Evolutionary conservation across 441 rosid species (phyloP), one percentile per base, ranked within the genome.

Genomic region (Jatropha podagrica): DNA sequence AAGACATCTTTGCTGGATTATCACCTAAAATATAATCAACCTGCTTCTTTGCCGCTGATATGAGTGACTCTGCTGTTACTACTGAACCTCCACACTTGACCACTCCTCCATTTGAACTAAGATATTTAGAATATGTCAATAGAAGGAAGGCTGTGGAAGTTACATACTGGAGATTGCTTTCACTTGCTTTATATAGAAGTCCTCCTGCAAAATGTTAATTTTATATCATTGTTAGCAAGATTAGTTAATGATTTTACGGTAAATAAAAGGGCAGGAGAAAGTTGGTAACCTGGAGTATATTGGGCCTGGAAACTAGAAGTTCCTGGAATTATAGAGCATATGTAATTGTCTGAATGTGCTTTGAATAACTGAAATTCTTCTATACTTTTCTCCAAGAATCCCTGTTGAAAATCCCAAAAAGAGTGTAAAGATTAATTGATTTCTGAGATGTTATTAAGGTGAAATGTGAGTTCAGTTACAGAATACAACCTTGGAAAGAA

Each of bases 21-120:
- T 95, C 91, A 9, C 98, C 97, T 74, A 95, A 83, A 40, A 93
- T 79, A 78, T 94, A 92, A 77, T 94, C 97, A 61, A 87, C 97
- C 77, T 92, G 88, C 65, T 81, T 85, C 83, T 83, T 87, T 18
- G 92, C 86, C 68, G 73, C 79, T 15, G 81, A 73, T 52, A 84
- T 60, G 9, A 90, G 87, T 38, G 78, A 71, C 41, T 79, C 79
- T 44, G 94, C 62, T 0, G 77, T 82, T 71, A 90, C 40, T 0
- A 84, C 75, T 48, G 93, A 68, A 65, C 83, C 10, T 69, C 94
- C 89, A 27, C 95, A 89, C 4, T 60, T 75, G 69, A 73, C 84
- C 44, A 49, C 59, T 56, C 81, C 77, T 40, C 91, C 84, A 9
- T 80, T 85, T 37, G 89, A 42, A 40, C 77, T 70, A 44, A 95